phyloP scores from a whole-genome alignment of 176 grass and related monocot genomes.

The Tillandsia leiboldiana region DNA sequence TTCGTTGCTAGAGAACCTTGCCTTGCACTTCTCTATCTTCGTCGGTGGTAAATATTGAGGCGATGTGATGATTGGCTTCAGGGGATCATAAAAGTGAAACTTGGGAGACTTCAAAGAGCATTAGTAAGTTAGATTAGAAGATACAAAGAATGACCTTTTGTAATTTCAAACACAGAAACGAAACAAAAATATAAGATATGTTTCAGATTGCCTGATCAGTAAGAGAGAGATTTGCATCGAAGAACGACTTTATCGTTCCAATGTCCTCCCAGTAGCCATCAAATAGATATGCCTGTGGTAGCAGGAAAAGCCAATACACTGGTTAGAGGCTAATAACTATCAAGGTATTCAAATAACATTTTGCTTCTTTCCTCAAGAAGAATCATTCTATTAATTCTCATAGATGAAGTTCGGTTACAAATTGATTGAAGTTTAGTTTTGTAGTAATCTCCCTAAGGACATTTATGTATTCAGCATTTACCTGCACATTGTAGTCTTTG shows the following conservation, averaged over 20 bases:
- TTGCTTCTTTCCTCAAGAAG: no score
- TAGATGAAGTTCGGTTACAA: no score
- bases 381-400: no score
- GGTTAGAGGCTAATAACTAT: background rate
- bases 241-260: constrained; percentile 81
- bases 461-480: constrained; percentile 7
- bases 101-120: constrained; percentile 41
- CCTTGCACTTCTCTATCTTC: constrained; percentile 64
- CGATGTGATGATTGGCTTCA: constrained; percentile 64
- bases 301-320: background rate
- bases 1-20: constrained; percentile 15
- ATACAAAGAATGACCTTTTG: background rate
- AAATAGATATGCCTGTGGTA: constrained; percentile 52
- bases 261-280: constrained; percentile 87
- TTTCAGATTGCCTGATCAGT: constrained; percentile 40
- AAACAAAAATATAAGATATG: background rate
- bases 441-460: no score
- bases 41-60: constrained; percentile 74
- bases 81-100: constrained; percentile 71
- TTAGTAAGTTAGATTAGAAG: background rate
- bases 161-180: background rate
- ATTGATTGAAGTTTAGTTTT: no score
- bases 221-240: constrained; percentile 75
- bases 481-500: constrained; percentile 69
- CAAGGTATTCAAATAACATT: background rate